A percentile compares a stretch with the other conserved stretches of the same genome.
Conservation (phyloP, 169 alveolate genomes). For the Eimeria zaria region DNA sequence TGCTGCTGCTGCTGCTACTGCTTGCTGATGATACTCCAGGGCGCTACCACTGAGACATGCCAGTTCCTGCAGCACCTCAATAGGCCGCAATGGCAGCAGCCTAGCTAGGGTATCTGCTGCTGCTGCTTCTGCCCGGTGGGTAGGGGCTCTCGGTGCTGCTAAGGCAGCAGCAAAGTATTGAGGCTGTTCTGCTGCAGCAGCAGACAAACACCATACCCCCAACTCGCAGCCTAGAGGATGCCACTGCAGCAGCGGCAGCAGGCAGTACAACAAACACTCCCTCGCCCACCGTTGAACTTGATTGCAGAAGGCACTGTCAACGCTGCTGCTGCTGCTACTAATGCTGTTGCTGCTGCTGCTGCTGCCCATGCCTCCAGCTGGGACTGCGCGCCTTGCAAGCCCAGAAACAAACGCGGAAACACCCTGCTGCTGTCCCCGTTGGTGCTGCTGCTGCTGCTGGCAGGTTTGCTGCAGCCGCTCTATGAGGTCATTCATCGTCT, state of each 20-base stretch:
- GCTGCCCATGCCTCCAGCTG: constrained; percentile 1
- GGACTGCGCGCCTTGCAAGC: constrained; percentile 41
- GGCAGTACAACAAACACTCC: constrained; percentile 41
- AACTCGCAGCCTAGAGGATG: constrained; percentile 60
- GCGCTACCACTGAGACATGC: constrained; percentile 52
- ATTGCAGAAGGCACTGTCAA: constrained; percentile 33
- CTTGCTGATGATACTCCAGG: constrained; percentile 59
- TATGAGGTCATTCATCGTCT: constrained; percentile 45
- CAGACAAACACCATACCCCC: constrained; percentile 51
- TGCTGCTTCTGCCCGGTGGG: constrained; percentile 65
- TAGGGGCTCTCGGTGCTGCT: constrained; percentile 40
- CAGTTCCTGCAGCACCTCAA: constrained; percentile 66
- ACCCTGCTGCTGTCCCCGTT: constrained; percentile 5
- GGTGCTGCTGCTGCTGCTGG: constrained; percentile 70
- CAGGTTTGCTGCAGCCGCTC: constrained; percentile 48
- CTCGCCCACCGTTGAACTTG: constrained; percentile 60
- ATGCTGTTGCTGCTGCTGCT: constrained; percentile 20
- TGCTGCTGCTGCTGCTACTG: constrained; percentile 26
- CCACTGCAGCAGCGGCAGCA: constrained; percentile 72
- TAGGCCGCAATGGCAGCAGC: constrained; percentile 55
- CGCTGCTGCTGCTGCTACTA: constrained; percentile 45
- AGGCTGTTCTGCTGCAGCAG: constrained; percentile 65
- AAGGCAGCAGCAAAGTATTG: constrained; percentile 56
- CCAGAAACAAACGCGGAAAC: constrained; percentile 40
- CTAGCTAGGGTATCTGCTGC: constrained; percentile 65